phyloP scores from a whole-genome alignment of 768 basidiomycete species.

The Rhizopogon salebrosus region DNA sequence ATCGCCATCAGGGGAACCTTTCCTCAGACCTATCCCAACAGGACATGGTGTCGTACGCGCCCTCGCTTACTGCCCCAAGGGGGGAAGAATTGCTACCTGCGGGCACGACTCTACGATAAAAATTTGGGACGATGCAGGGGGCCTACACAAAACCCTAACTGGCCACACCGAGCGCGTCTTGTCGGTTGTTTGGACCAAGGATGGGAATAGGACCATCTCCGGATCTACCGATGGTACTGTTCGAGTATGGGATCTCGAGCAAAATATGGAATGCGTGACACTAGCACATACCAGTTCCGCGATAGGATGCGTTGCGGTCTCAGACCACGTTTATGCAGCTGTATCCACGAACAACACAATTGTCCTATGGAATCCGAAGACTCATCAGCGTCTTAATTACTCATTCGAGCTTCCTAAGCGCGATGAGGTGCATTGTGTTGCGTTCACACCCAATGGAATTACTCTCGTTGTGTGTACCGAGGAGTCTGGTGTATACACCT shows the following conservation, averaged over 20 bases:
- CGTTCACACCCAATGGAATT: not conserved
- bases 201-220: not conserved
- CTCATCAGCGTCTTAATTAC: not conserved
- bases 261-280: no score
- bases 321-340: not conserved
- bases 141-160: not conserved
- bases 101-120: constrained; percentile 15
- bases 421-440: not conserved
- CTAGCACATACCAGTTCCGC: not conserved
- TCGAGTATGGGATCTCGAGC: constrained; percentile 2
- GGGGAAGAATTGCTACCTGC: constrained; percentile 13
- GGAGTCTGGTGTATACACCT: not conserved
- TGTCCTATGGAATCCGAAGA: not conserved
- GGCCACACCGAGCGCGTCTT: not conserved
- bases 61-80: constrained; percentile 16
- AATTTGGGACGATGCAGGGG: constrained; percentile 20
- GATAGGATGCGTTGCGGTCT: not conserved
- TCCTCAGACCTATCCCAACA: constrained; percentile 3
- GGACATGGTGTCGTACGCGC: constrained; percentile 16
- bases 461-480: not conserved
- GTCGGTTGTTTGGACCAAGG: not conserved
- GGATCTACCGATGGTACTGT: not conserved
- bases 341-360: not conserved
- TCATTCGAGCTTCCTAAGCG: not conserved
- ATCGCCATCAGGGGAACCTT: not conserved